Base-by-base conservation (phyloP, 176 grass and related monocot genomes). In the Chloris gayana region DNA sequence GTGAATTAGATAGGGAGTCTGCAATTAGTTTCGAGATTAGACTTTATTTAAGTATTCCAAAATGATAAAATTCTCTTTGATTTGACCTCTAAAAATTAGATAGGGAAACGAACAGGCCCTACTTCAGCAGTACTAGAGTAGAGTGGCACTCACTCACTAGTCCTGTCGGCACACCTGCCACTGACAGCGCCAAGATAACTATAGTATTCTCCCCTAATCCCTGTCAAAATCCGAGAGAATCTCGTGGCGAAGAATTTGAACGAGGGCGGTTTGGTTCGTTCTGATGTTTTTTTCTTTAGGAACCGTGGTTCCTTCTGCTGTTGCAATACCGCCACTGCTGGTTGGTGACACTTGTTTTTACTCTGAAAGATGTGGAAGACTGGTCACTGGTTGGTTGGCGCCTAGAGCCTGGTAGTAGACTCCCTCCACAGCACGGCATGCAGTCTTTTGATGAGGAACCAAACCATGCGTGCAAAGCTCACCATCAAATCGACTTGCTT, bases 161-260 rank as follows among this genome's bases (percentile, higher is more conserved):
- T 22, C 15, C 34, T 71, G 87, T 89, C 87, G 87, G 87, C 77
- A 80, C 64, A 89, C 87, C 87, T 10, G 85, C 66, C 72, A 67
- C 65, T 59, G 77, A 64, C 70, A 75, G 56, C 3, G 15, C 21
- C 26, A 67, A 84, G 63, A 53, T 56, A 75, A 74, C 58, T 82
- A 53, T 31, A n/a, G n/a, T n/a, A n/a, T n/a, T n/a, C n/a, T n/a
- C 65, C 4, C 39, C 7, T 77, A 5, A 22, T 38, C 44, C 17
- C 45, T 71, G 71, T 71, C 64, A 64, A 84, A 74, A 57, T 85
- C 77, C 45, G 76, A 75, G 64, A 65, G 54, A 72, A 88, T 80
- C 87, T 73, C 33, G 63, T 70, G 64, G 12, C 33, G 21, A 76
- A 70, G 70, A 44, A 64, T 7, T 66, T 12, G 41, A 1, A 22